phyloP scores from a whole-genome alignment of 805 yeast species.

The Helenozyma baotianmanensis region DNA sequence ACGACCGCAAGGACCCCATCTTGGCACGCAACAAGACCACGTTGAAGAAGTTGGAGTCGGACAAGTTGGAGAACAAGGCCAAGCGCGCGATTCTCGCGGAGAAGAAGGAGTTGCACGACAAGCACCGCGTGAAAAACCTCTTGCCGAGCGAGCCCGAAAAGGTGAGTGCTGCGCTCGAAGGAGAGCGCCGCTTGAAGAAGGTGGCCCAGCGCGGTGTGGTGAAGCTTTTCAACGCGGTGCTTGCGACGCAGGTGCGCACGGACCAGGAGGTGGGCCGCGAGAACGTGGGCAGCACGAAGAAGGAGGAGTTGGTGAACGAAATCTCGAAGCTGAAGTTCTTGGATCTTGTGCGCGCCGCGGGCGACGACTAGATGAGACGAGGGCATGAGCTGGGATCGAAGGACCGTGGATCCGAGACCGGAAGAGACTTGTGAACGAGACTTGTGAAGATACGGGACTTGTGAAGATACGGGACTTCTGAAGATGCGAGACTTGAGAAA shows the following conservation, averaged over 20 bases:
- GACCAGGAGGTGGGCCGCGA: conserved; percentile 46
- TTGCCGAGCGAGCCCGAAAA: conserved; percentile 60
- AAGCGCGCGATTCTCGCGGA: conserved; percentile 65
- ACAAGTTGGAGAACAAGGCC: conserved; percentile 81
- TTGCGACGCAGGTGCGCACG: conserved; percentile 69
- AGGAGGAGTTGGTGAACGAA: conserved; percentile 65
- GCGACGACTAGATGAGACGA: conserved; percentile 37
- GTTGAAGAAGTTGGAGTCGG: conserved; percentile 68
- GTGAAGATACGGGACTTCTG: too few species aligned
- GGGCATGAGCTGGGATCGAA: too few species aligned
- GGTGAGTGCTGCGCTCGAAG: conserved; percentile 54
- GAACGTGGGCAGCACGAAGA: conserved; percentile 41
- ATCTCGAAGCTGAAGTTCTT: conserved; percentile 85
- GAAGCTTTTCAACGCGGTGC: conserved; percentile 75
- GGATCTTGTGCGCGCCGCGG: conserved; percentile 81
- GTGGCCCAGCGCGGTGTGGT: conserved; percentile 88
- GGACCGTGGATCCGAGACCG: too few species aligned
- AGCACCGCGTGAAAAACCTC: conserved; percentile 62
- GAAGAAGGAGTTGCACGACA: conserved; percentile 61
- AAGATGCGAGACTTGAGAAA: too few species aligned
- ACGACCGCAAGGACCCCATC: conserved; percentile 85
- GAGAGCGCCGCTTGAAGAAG: conserved; percentile 67
- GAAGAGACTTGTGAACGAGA: too few species aligned
- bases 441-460: too few species aligned
- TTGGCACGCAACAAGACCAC: conserved; percentile 76